Conservation (phyloP, 2,329 filamentous ascomycete species). For the Colletotrichum chrysophilum region DNA sequence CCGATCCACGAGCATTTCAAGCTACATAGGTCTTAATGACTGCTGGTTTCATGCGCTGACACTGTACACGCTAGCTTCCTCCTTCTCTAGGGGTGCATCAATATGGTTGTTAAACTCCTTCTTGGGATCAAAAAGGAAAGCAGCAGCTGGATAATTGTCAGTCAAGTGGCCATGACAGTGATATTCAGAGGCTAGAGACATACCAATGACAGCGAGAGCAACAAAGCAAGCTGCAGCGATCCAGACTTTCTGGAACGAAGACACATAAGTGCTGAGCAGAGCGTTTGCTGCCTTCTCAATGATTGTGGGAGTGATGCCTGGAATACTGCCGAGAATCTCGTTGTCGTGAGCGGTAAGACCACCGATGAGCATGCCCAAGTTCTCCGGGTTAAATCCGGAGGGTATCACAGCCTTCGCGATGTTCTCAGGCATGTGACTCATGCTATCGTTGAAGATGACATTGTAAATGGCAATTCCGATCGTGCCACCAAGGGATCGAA, state of each 20-base stretch:
- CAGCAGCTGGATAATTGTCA: background rate
- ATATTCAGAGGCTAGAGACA: background rate
- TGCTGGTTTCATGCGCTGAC: background rate
- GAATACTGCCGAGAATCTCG: constrained; percentile 28
- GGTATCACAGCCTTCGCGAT: constrained; percentile 35
- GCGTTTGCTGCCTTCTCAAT: constrained; percentile 30
- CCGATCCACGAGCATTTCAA: background rate
- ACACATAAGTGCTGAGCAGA: constrained; percentile 30
- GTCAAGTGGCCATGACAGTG: background rate
- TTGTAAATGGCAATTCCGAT: constrained; percentile 43
- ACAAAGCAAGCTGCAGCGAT: constrained; percentile 32
- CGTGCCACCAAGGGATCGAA: constrained; percentile 41
- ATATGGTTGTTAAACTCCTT: constrained; percentile 42
- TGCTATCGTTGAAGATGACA: constrained; percentile 32
- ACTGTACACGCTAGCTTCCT: constrained; percentile 21
- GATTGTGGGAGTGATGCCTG: constrained; percentile 32
- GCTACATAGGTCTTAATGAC: background rate
- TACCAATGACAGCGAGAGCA: constrained; percentile 32
- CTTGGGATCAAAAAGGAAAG: constrained; percentile 32
- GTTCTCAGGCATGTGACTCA: constrained; percentile 31
- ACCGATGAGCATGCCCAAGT: constrained; percentile 30
- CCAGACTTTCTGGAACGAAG: constrained; percentile 37
- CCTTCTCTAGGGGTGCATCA: constrained; percentile 40
- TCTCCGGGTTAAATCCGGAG: constrained; percentile 28
- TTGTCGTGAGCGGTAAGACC: constrained; percentile 30